Conservation (phyloP, 2,329 filamentous ascomycete genomes). For the Colletotrichum falcatum region DNA sequence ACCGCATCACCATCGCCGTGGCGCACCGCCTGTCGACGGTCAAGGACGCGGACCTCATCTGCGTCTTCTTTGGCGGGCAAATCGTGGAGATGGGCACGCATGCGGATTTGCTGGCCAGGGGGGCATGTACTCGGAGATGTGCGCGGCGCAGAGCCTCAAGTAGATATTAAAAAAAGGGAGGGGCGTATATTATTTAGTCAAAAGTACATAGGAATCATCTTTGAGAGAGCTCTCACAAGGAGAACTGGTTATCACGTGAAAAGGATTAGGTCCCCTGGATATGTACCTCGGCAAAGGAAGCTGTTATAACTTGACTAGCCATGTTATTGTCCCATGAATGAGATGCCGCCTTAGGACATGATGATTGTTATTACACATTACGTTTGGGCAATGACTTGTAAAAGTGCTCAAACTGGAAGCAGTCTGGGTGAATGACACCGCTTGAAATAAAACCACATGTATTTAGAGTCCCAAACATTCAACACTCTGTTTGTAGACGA, state of each 20-base stretch:
- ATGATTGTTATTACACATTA: neutral
- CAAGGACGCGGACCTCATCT: slow-evolving; percentile 68
- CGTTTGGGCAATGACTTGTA: neutral
- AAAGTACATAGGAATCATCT: no score
- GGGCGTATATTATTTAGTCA: neutral
- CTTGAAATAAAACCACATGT: neutral
- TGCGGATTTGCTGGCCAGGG: neutral
- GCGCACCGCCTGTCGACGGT: slow-evolving; percentile 69
- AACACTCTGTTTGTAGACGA: neutral
- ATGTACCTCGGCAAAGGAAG: no score
- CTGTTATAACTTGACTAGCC: no score
- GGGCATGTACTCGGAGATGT: neutral
- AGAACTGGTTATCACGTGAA: no score
- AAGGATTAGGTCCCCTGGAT: no score
- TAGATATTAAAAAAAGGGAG: neutral
- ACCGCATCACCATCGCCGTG: slow-evolving; percentile 69
- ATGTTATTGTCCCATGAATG: no score
- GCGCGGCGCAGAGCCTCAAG: neutral
- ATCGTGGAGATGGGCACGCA: neutral
- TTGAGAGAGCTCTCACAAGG: no score
- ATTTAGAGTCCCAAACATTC: neutral
- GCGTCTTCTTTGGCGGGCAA: neutral
- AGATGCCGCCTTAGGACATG: no score
- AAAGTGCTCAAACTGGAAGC: neutral
- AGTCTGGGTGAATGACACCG: neutral